Conservation (phyloP, 306 rosid species). For the Cicer cuneatum region DNA sequence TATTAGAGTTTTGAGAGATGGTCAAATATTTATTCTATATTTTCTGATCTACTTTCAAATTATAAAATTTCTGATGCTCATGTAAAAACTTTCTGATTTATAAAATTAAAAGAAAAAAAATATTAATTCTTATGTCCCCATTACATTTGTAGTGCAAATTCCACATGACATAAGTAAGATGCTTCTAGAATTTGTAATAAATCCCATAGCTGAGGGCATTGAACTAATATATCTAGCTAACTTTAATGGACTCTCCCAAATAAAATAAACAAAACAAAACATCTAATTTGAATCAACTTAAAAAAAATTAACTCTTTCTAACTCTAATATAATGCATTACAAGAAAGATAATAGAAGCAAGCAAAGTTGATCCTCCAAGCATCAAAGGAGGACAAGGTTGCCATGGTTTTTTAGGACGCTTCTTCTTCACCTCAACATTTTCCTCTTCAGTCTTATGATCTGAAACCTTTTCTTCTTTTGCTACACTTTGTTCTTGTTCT, state of each 20-base stretch:
- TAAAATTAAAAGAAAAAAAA: no score
- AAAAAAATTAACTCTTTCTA: slow-evolving; percentile 27
- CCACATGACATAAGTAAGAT: neutral
- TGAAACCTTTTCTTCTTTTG: slow-evolving; percentile 27
- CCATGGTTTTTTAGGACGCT: slow-evolving; percentile 40
- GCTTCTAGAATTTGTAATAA: neutral
- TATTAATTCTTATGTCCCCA: neutral
- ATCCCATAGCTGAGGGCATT: neutral
- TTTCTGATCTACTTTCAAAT: no score
- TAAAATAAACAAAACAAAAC: neutral
- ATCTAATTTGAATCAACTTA: slow-evolving; percentile 2
- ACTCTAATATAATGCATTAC: slow-evolving; percentile 44
- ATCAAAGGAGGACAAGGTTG: slow-evolving; percentile 52
- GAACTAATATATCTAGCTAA: neutral
- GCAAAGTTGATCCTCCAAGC: slow-evolving; percentile 54
- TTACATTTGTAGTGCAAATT: neutral
- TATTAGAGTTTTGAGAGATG: neutral
- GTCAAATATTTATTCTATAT: neutral
- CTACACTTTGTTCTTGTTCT: slow-evolving; percentile 24
- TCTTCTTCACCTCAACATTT: slow-evolving; percentile 32
- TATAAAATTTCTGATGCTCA: neutral
- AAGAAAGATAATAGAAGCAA: slow-evolving; percentile 43
- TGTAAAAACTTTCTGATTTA: no score
- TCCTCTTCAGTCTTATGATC: slow-evolving; percentile 37
- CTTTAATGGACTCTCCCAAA: neutral